Conservation (phyloP, 768 basidiomycete species). For the Hericium alpestre region DNA sequence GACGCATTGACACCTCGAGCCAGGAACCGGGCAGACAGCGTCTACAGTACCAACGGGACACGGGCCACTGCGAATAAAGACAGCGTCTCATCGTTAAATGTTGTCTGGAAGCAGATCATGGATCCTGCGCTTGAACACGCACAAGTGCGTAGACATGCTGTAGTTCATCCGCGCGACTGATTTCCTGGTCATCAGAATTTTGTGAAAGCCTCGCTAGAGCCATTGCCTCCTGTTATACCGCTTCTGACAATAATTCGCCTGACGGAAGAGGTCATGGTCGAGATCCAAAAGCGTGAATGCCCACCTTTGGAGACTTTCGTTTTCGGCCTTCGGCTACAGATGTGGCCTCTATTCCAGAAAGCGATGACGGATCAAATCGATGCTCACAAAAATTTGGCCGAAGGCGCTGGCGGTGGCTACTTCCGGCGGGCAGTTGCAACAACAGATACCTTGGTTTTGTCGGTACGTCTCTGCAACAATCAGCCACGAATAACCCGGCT, state of each 20-base stretch:
- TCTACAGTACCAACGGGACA: slow-evolving; percentile 25
- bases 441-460: slow-evolving; percentile 58
- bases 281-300: slow-evolving; percentile 69
- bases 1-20: slow-evolving; percentile 25
- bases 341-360: slow-evolving; percentile 94
- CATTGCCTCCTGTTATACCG: slow-evolving; percentile 61
- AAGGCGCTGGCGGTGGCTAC: slow-evolving; percentile 52
- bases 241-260: slow-evolving; percentile 88
- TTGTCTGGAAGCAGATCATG: slow-evolving; percentile 85
- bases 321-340: slow-evolving; percentile 66
- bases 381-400: slow-evolving; percentile 71
- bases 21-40: slow-evolving; percentile 17
- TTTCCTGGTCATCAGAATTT: slow-evolving; percentile 41
- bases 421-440: slow-evolving; percentile 51
- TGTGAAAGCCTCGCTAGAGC: slow-evolving; percentile 55
- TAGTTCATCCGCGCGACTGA: not conserved
- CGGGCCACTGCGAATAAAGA: slow-evolving; percentile 30
- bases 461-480: slow-evolving; percentile 30
- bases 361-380: slow-evolving; percentile 78
- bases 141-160: slow-evolving; percentile 36
- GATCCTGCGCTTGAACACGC: slow-evolving; percentile 85
- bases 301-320: slow-evolving; percentile 75
- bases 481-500: not conserved
- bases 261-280: slow-evolving; percentile 67
- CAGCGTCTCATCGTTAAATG: slow-evolving; percentile 47